Base-by-base conservation (phyloP, 2,329 filamentous ascomycete species). In the Beauveria medogensis region DNA sequence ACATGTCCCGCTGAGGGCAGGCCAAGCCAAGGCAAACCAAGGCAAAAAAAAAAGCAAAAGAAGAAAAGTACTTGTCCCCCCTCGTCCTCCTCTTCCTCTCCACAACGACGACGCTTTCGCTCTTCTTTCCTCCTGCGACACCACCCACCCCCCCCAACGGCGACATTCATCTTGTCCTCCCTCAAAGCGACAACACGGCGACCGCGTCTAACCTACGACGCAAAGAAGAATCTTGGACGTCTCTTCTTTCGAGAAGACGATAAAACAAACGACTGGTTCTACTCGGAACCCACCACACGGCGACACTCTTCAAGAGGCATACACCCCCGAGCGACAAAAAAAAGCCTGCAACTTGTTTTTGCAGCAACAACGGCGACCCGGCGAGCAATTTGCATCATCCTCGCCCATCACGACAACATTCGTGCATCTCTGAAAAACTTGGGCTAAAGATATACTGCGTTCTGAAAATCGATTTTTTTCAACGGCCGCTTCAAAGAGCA, bases 61-160 rank as follows among this genome's bases (percentile, higher is more conserved):
- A 41, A 26, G 28, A 58, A 58, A 41, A 28, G 28, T 57, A 40
- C 44, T 20, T 47, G 10, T 9, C n/a, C 26, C 44, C 44, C 55
- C 54, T 37, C 55, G 22, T 46, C 55, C 44, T 16, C 26, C 12
- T 20, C 43, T 24, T 48, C 46, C 46, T 48, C 26, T 10, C 47
- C 6, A 18, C 47, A 30, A 12, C 26, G 18, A n/a, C 47, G 26
- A 30, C 43, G 40, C 22, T 34, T 34, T 58, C 28, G 28, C 28
- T 56, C 54, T 48, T 56, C 43, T 58, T 58, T 41, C 55, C 55
- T 48, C 55, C 55, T 48, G 55, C 55, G 55, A 57, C 55, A 56
- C 30, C 30, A 30, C 26, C 43, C 48, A 52, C 51, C 48, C 40
- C 43, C 46, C 16, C 22, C 5, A 54, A 57, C 54, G 54, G 54